phyloP scores from a whole-genome alignment of 1,139 yeast genomes.

The Candida sp. region DNA sequence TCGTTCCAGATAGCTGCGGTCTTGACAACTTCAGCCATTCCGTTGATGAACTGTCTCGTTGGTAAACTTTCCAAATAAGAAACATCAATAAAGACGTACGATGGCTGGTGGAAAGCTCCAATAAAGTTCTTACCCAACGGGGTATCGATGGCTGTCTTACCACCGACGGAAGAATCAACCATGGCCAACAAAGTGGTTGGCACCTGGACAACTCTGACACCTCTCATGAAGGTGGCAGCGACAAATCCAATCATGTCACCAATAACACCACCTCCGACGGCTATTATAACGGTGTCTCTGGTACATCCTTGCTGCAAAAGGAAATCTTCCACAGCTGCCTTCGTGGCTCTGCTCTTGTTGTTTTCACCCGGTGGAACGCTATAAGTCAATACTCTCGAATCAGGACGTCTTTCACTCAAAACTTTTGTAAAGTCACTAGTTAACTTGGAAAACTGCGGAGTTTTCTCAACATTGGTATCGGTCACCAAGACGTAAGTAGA shows the following conservation, averaged over 20 bases:
- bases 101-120: constrained; percentile 99
- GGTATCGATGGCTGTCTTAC: constrained; percentile 99
- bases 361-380: constrained; percentile 93
- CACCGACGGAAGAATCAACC: constrained; percentile 99
- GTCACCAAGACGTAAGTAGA: constrained; percentile 94
- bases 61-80: constrained; percentile 89
- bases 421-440: constrained; percentile 34
- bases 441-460: constrained; percentile 59
- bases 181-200: constrained; percentile 95
- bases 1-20: constrained; percentile 99
- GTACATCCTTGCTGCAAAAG: constrained; percentile 89
- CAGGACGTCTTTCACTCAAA: constrained; percentile 35
- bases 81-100: constrained; percentile 86
- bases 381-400: constrained; percentile 72
- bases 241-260: constrained; percentile 99
- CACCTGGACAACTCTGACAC: constrained; percentile 91
- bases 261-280: constrained; percentile 98
- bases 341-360: constrained; percentile 85
- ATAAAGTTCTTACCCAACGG: constrained; percentile 95
- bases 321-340: constrained; percentile 94
- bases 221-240: constrained; percentile 99
- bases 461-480: constrained; percentile 78
- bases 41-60: constrained; percentile 93
- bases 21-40: constrained; percentile 98
- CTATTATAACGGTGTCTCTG: constrained; percentile 92